Evolutionary conservation across 805 yeast species (phyloP), one percentile per base, ranked within the genome.

Genomic region (Candida piceae): DNA sequence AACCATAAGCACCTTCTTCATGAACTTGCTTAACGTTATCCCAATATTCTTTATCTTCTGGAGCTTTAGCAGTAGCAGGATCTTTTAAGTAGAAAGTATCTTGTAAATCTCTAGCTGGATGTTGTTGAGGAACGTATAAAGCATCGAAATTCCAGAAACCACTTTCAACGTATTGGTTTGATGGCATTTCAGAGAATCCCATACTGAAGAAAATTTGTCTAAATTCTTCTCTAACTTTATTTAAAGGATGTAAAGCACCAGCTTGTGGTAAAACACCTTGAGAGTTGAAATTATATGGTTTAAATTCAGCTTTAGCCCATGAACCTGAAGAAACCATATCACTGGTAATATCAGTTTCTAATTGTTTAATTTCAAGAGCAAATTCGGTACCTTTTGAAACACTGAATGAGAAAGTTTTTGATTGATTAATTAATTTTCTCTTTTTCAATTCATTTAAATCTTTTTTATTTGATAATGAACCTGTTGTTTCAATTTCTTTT

Each of bases 91-190:
- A 93, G 71, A 93, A 93, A 41, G 99, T 93, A 67, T 93, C 99
- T 67, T 93, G 99, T 62, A 93, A 74, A 62, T 93, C 99, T 70
- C 99, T 82, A 34, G 99, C 99, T 13, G 99, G 98, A 69, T 93
- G 99, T 69, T 93, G 97, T 69, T 93, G 99, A 39, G 99, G 99
- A 38, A 93, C 99, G 55, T 69, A 93, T 55, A 93, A 74, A 4
- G 98, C 78, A 63, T 93, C 99, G 58, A 93, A 93, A 67, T 93
- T 93, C 99, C 99, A 93, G 79, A 93, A 93, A 4, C 97, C 97
- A 13, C 93, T 77, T 60, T 93, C 99, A 36, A 93, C 99, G 61
- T 89, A 93, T 64, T 90, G 96, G 64, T 90, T 90, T 18, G 98
- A 83, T 42, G 98, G 96, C 99, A 93, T 93, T 69, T 93, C 99